phyloP scores from a whole-genome alignment of 2,329 filamentous ascomycete species.

The Sporothrix dimorphospora region DNA sequence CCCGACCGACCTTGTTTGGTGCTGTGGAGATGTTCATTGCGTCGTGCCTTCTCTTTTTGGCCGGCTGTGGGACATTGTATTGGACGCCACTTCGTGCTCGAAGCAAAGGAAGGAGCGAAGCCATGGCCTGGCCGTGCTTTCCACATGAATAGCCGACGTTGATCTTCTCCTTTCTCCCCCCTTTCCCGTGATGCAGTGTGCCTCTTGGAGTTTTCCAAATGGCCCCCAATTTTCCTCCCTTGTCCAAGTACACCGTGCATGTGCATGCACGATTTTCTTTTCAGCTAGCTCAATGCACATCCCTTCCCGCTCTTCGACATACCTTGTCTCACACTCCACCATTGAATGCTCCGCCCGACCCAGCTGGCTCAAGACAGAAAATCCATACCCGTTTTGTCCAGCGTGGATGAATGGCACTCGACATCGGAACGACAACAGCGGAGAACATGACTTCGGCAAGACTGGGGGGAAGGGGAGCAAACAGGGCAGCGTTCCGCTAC shows the following conservation, averaged over 20 bases:
- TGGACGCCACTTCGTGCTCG: background rate
- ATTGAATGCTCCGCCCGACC: background rate
- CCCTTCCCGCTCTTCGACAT: background rate
- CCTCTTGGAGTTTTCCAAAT: background rate
- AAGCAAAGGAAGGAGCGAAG: background rate
- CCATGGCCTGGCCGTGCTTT: background rate
- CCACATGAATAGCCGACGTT: background rate
- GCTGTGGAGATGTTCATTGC: background rate
- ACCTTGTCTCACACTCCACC: background rate
- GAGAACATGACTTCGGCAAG: background rate
- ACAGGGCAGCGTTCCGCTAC: background rate
- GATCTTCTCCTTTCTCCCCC: background rate
- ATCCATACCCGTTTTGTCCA: slow-evolving; percentile 5
- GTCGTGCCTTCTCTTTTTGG: background rate
- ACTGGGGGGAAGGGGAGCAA: background rate
- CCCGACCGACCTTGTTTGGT: background rate
- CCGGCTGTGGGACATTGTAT: background rate
- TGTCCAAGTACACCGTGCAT: background rate
- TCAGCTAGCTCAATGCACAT: slow-evolving; percentile 9
- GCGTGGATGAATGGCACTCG: background rate
- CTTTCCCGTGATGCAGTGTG: background rate
- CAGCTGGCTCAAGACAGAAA: slow-evolving; percentile 12
- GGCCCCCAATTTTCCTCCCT: too few species aligned
- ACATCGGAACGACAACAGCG: background rate
- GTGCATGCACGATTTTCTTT: background rate